Evolutionary conservation across 805 yeast genomes (phyloP).

Genomic region (Candida tallmaniae): DNA sequence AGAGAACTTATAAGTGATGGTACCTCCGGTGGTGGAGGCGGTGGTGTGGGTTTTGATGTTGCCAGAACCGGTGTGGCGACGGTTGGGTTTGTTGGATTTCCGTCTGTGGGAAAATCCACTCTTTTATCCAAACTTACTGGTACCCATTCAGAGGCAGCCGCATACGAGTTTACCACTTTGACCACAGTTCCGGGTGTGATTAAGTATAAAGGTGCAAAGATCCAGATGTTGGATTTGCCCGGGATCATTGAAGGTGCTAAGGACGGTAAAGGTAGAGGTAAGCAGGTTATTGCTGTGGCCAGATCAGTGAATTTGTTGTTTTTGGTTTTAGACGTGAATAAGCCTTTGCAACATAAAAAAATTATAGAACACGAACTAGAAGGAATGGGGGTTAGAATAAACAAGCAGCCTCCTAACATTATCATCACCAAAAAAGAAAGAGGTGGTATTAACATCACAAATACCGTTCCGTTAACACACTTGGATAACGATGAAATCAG

Average conservation of each 20-base stretch:
- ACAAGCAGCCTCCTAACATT: constrained; percentile 90
- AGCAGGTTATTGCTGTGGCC: constrained; percentile 98
- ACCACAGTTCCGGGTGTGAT: constrained; percentile 98
- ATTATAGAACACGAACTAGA: constrained; percentile 93
- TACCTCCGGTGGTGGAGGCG: constrained; percentile 67
- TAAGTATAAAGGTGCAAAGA: constrained; percentile 93
- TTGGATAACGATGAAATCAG: constrained; percentile 88
- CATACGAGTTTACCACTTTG: constrained; percentile 93
- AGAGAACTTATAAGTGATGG: constrained; percentile 76
- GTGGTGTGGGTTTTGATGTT: constrained; percentile 95
- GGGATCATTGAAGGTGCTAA: constrained; percentile 91
- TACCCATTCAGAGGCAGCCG: constrained; percentile 96
- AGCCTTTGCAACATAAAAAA: constrained; percentile 90
- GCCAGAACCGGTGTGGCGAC: constrained; percentile 98
- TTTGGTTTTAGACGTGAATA: constrained; percentile 92
- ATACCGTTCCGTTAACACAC: constrained; percentile 88
- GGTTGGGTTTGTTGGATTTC: constrained; percentile 97
- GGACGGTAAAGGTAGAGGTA: constrained; percentile 90
- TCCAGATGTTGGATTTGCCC: constrained; percentile 91
- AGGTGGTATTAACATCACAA: constrained; percentile 93
- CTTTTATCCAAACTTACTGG: constrained; percentile 86
- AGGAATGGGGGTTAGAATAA: constrained; percentile 95
- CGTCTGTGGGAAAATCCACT: constrained; percentile 91
- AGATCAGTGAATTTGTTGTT: constrained; percentile 92
- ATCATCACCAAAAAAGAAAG: constrained; percentile 87